These are phyloP conservation scores for Anthoceros angustus DNA, from an alignment of 225 moss, liverwort and hornwort genomes.

Conservation along the genomic window DNA sequence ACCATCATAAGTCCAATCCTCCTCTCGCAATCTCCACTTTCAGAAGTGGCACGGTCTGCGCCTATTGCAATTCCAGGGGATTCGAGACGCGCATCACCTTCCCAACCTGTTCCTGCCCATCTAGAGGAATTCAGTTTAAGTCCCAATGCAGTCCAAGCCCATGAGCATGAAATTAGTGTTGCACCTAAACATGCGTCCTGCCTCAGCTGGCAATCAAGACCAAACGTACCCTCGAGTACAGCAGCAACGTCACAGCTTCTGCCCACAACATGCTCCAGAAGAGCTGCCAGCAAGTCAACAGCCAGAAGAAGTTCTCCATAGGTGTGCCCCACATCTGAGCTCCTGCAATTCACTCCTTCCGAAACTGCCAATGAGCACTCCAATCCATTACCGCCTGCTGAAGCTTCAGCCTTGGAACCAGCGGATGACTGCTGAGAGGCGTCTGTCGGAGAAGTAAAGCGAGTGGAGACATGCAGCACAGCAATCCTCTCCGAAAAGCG, in stretches of 20 bases:
- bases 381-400: background rate
- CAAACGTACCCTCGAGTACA: background rate
- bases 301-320: background rate
- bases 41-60: background rate
- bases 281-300: background rate
- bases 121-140: conserved; percentile 6
- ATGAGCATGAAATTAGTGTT: background rate
- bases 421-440: background rate
- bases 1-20: conserved; percentile 30
- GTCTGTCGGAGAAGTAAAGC: background rate
- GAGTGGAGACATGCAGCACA: background rate
- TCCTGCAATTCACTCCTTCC: background rate
- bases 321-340: background rate
- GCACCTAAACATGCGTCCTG: background rate
- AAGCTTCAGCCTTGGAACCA: background rate
- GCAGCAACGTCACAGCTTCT: background rate
- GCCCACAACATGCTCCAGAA: background rate
- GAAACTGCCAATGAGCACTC: background rate
- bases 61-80: background rate
- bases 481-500: background rate
- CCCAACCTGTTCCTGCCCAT: conserved; percentile 5
- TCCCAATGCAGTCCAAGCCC: background rate
- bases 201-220: background rate
- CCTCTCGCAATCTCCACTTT: background rate
- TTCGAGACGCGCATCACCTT: background rate